A percentile compares a stretch with the other conserved stretches of the same genome.
Evolutionary conservation across 441 rosid species (phyloP).

Genomic region (Gossypium schwendimanii): DNA sequence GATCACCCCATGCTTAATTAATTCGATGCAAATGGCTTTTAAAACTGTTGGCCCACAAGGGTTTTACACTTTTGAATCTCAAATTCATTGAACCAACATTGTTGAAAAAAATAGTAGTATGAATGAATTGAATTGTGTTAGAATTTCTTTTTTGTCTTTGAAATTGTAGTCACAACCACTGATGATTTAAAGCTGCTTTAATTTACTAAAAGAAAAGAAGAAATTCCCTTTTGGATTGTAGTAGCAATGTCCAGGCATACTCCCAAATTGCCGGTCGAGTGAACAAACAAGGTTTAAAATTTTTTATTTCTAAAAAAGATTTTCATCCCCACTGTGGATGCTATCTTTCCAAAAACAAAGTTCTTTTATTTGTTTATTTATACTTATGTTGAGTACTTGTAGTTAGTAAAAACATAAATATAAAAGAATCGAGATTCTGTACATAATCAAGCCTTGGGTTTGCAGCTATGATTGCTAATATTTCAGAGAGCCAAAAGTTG

Average conservation of each 20-base stretch:
- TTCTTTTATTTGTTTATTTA: too few relatives aligned
- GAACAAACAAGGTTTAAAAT: background rate
- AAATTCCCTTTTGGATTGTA: background rate
- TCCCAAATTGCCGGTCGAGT: background rate
- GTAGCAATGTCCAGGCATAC: background rate
- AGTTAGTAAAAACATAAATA: too few relatives aligned
- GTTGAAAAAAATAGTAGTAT: background rate
- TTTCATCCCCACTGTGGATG: too few relatives aligned
- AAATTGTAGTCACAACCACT: constrained; percentile 12
- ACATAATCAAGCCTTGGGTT: too few relatives aligned
- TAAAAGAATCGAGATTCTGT: too few relatives aligned
- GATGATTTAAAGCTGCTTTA: constrained; percentile 21
- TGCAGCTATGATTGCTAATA: too few relatives aligned
- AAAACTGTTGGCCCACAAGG: background rate
- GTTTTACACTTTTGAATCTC: background rate
- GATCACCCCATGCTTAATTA: background rate
- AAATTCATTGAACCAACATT: background rate
- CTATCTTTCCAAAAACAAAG: too few relatives aligned
- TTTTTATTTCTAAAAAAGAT: background rate
- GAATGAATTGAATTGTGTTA: background rate
- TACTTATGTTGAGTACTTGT: too few relatives aligned
- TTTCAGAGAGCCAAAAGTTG: background rate
- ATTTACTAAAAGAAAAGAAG: background rate
- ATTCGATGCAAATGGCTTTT: background rate
- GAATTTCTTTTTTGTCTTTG: background rate